Conservation (phyloP, 768 basidiomycete genomes). For the Mycena pura region DNA sequence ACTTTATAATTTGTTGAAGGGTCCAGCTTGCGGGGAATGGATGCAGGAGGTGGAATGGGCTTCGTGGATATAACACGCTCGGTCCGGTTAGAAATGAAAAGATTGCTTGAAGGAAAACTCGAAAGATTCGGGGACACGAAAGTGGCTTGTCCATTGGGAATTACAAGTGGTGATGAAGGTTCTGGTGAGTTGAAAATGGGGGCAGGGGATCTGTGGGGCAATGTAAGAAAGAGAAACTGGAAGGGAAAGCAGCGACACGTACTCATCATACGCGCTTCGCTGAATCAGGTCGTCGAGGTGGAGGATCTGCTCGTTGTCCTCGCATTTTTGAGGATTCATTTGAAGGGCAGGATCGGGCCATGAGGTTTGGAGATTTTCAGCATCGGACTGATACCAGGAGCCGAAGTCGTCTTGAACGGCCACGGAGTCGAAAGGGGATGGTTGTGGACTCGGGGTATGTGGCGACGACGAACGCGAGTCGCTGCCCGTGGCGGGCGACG, state of each 20-base stretch:
- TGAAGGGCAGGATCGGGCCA: conserved; percentile 53
- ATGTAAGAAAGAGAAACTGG: conserved; percentile 16
- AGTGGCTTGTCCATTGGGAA: conserved; percentile 27
- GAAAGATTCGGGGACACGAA: conserved; percentile 31
- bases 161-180: conserved; percentile 42
- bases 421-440: conserved; percentile 55
- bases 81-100: conserved; percentile 42
- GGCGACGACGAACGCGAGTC: conserved; percentile 79
- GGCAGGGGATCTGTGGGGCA: conserved; percentile 42
- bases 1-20: conserved; percentile 60
- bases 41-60: conserved; percentile 71
- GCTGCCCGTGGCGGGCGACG: conserved; percentile 60
- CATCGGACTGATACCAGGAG: conserved; percentile 64
- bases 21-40: conserved; percentile 63
- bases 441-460: conserved; percentile 69
- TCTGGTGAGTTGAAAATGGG: conserved; percentile 38
- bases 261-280: conserved; percentile 81
- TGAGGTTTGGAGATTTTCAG: conserved; percentile 47
- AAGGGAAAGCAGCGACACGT: conserved; percentile 34
- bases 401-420: conserved; percentile 53
- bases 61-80: conserved; percentile 58
- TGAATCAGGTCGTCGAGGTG: conserved; percentile 77
- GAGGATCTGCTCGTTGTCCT: conserved; percentile 63
- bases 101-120: conserved; percentile 38
- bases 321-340: conserved; percentile 46